Evolutionary conservation across 257 asterid genomes (phyloP).

Genomic region (Linaria vulgaris): DNA sequence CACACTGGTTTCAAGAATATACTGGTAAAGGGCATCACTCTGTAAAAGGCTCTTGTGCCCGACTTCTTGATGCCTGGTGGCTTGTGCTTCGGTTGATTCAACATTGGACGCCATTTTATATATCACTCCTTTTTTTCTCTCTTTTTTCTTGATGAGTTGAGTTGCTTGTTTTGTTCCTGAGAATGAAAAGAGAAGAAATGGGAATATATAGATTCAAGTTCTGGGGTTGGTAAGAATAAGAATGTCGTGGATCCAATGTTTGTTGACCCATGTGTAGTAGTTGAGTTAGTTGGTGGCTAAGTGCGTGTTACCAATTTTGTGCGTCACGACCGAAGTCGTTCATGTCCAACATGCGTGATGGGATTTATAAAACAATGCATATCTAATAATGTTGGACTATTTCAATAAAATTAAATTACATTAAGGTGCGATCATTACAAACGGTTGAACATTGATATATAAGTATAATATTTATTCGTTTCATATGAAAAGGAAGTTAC

Average conservation of each 20-base stretch:
- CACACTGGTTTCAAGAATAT: conserved; percentile 84
- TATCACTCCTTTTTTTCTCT: neutral
- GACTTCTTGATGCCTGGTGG: conserved; percentile 67
- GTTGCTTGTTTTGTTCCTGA: conserved; percentile 17
- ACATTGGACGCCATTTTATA: conserved; percentile 40
- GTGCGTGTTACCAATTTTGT: too few species aligned
- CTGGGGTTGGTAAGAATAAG: conserved; percentile 67
- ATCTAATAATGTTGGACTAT: too few species aligned
- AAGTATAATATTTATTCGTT: too few species aligned
- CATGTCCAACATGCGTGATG: too few species aligned
- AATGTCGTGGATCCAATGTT: conserved; percentile 6
- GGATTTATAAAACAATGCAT: too few species aligned
- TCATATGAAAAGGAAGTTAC: too few species aligned
- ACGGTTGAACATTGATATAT: too few species aligned
- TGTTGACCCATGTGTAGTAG: conserved; percentile 22
- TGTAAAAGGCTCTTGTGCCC: conserved; percentile 90
- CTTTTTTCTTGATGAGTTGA: neutral
- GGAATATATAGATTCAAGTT: conserved; percentile 34
- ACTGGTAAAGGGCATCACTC: conserved; percentile 81
- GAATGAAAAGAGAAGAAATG: conserved; percentile 2
- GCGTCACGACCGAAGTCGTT: too few species aligned
- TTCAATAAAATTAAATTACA: too few species aligned
- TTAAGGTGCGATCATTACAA: too few species aligned
- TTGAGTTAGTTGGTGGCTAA: too few species aligned
- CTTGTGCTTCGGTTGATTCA: conserved; percentile 35